These are phyloP conservation scores for Exidia glandulosa DNA, from an alignment of 768 basidiomycete species.

Conservation along the genomic window DNA sequence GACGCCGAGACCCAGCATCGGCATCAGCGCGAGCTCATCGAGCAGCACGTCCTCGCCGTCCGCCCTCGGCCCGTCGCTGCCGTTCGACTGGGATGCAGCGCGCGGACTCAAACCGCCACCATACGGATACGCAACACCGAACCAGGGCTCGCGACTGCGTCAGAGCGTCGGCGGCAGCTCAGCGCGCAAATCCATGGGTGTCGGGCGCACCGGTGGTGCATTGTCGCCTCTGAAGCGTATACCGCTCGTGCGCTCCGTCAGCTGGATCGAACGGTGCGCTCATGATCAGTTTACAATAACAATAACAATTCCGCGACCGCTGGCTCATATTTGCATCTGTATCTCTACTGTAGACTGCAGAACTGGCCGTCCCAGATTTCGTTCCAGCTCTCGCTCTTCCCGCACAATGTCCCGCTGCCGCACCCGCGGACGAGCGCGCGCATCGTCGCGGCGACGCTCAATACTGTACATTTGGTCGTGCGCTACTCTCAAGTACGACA, in stretches of 20 bases:
- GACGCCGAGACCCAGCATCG: neutral
- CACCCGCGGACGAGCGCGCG: conserved; percentile 53
- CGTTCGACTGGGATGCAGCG: conserved; percentile 81
- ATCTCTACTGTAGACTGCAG: conserved; percentile 19
- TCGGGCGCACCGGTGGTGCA: too few relatives aligned
- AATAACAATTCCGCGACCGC: too few relatives aligned
- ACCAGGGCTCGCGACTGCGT: conserved; percentile 1
- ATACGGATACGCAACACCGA: conserved; percentile 38
- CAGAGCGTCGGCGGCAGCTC: conserved; percentile 20
- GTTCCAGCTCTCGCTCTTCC: conserved; percentile 73
- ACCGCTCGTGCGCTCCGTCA: neutral
- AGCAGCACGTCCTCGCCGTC: neutral
- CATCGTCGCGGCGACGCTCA: conserved; percentile 51
- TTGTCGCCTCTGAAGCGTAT: neutral
- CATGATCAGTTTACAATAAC: neutral
- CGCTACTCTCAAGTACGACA: conserved; percentile 46
- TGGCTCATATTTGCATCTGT: neutral
- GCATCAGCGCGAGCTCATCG: neutral
- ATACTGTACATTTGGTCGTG: conserved; percentile 56
- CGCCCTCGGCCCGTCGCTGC: neutral
- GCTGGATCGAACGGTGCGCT: neutral
- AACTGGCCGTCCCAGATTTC: conserved; percentile 59
- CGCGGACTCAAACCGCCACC: conserved; percentile 60
- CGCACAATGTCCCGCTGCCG: conserved; percentile 69
- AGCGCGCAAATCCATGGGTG: too few relatives aligned